Base-by-base conservation (phyloP, 2,329 filamentous ascomycete species). In the Endocalyx cinctus region DNA sequence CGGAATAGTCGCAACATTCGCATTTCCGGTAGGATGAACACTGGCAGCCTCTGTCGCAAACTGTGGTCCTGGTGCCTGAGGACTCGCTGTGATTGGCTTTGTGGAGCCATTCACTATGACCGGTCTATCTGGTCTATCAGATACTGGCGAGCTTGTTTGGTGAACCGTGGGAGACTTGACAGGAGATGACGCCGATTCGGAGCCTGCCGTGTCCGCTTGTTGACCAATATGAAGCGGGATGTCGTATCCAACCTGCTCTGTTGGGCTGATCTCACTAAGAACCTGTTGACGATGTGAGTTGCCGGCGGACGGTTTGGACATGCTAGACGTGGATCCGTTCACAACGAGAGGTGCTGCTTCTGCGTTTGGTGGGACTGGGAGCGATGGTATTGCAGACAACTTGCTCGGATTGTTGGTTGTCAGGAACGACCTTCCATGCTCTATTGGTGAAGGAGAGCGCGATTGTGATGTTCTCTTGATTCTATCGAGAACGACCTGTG, bases 381-480 rank as follows among this genome's bases (percentile, higher is more conserved):
- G n/a, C n/a, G n/a, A n/a, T n/a, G n/a, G n/a, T n/a, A n/a, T n/a
- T n/a, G n/a, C n/a, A n/a, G n/a, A n/a, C n/a, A n/a, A n/a, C n/a
- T n/a, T n/a, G n/a, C n/a, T n/a, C n/a, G n/a, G n/a, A n/a, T n/a
- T n/a, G n/a, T n/a, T n/a, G n/a, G n/a, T n/a, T n/a, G n/a, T n/a
- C n/a, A n/a, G n/a, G n/a, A n/a, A n/a, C n/a, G n/a, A n/a, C n/a
- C n/a, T n/a, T n/a, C n/a, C n/a, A n/a, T n/a, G n/a, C n/a, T n/a
- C n/a, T n/a, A n/a, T n/a, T n/a, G n/a, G n/a, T n/a, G n/a, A n/a
- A n/a, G n/a, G n/a, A n/a, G n/a, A n/a, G n/a, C n/a, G 73, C 4
- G 74, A 78, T 11, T 72, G 64, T 3, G 73, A 77, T 3, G 66
- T 66, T 23, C 70, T 63, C 44, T 64, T 66, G 54, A 75, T 74